Evolutionary conservation across 2,329 filamentous ascomycete species (phyloP).

Genomic region (Pseudogymnoascus sp.): DNA sequence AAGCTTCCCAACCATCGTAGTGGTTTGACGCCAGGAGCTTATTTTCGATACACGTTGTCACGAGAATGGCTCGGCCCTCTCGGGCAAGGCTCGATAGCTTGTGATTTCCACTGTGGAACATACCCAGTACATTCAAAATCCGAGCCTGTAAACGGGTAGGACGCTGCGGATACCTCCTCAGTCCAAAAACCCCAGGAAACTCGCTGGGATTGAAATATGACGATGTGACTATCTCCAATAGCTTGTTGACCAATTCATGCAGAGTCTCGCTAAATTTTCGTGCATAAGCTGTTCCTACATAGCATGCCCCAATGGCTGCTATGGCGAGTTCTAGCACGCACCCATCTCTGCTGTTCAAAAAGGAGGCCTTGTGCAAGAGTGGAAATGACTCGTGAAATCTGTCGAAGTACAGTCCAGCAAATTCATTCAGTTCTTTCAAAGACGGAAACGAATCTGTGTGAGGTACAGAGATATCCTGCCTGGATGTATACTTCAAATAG

Average conservation of each 20-base stretch:
- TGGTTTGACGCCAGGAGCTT: slow-evolving; percentile 5
- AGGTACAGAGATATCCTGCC: neutral
- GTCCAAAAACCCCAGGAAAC: slow-evolving; percentile 8
- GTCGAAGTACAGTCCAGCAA: slow-evolving; percentile 11
- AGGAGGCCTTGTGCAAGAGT: slow-evolving; percentile 11
- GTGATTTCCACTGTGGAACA: slow-evolving; percentile 10
- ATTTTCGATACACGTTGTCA: slow-evolving; percentile 8
- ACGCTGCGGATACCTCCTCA: slow-evolving; percentile 1
- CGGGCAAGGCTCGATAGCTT: neutral
- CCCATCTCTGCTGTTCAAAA: slow-evolving; percentile 3
- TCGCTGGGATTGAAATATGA: neutral
- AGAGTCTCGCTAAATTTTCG: slow-evolving; percentile 5
- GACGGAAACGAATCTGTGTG: neutral
- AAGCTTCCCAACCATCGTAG: neutral
- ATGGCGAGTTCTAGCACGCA: slow-evolving; percentile 7
- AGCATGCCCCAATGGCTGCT: slow-evolving; percentile 8
- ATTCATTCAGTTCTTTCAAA: slow-evolving; percentile 10
- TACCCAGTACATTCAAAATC: slow-evolving; percentile 10
- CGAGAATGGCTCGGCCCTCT: slow-evolving; percentile 7
- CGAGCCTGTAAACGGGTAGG: slow-evolving; percentile 5
- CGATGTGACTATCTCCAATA: slow-evolving; percentile 2
- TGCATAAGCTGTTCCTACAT: slow-evolving; percentile 3
- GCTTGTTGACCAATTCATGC: slow-evolving; percentile 7
- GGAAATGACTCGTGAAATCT: slow-evolving; percentile 11
- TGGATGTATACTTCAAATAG: slow-evolving; percentile 6